A percentile compares a stretch with the other conserved stretches of the same genome.
Evolutionary conservation across 1,139 yeast genomes (phyloP).

Genomic region (Magnusiomyces starmeri): DNA sequence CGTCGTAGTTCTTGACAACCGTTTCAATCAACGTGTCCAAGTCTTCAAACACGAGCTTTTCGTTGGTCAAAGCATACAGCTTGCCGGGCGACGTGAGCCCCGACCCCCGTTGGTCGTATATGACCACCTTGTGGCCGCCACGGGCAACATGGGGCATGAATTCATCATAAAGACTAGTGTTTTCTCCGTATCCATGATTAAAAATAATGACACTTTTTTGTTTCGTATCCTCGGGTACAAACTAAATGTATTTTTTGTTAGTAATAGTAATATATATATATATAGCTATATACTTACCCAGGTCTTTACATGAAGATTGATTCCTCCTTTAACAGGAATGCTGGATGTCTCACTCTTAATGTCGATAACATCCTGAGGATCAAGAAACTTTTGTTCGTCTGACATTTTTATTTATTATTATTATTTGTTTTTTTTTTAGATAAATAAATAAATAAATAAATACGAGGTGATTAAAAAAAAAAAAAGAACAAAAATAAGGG

Average conservation of each 20-base stretch:
- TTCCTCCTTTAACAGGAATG: constrained; percentile 15
- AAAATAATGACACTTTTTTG: constrained; percentile 52
- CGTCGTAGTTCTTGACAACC: constrained; percentile 14
- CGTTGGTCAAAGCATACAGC: constrained; percentile 59
- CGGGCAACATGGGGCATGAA: constrained; percentile 51
- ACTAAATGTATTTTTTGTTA: not conserved
- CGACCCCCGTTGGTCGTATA: constrained; percentile 84
- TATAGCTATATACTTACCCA: constrained; percentile 12
- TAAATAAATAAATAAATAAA: too few species aligned
- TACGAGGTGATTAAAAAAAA: too few species aligned
- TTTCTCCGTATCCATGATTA: constrained; percentile 74
- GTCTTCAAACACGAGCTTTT: constrained; percentile 55
- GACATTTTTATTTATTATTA: not conserved
- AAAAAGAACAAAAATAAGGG: too few species aligned
- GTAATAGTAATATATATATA: not conserved
- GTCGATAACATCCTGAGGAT: not conserved
- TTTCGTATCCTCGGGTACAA: constrained; percentile 25
- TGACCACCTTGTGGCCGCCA: constrained; percentile 64
- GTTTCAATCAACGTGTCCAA: constrained; percentile 53
- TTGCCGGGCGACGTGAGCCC: constrained; percentile 56
- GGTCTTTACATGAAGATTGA: constrained; percentile 19
- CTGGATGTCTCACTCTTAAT: not conserved
- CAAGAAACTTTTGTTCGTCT: not conserved
- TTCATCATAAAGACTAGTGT: constrained; percentile 42
- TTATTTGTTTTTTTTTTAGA: not conserved